A percentile compares a stretch with the other conserved stretches of the same genome.
These are phyloP conservation scores for Usnea hakonensis DNA, from an alignment of 495 filamentous ascomycete species.

Conservation along the genomic window DNA sequence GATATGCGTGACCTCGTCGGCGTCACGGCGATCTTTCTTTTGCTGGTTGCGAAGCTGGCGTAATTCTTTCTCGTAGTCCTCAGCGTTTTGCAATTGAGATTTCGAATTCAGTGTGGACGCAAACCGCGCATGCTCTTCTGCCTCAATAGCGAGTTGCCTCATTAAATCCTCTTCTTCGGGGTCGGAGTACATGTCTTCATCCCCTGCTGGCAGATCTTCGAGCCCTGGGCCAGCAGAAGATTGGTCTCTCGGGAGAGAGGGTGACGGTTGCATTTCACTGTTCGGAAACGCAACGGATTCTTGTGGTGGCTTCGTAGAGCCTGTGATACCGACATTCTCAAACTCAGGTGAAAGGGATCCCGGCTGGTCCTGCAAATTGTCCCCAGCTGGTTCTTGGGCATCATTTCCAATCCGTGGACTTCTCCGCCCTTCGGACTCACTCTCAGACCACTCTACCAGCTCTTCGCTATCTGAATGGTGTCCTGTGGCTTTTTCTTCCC, in stretches of 20 bases:
- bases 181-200: constrained; percentile 58
- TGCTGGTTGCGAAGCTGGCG: constrained; percentile 83
- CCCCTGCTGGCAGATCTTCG: constrained; percentile 29
- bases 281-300: neutral
- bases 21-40: constrained; percentile 89
- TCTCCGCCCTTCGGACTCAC: constrained; percentile 31
- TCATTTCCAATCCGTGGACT: constrained; percentile 33
- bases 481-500: neutral
- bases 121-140: constrained; percentile 87
- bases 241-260: constrained; percentile 12
- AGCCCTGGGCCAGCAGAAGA: constrained; percentile 24
- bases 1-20: constrained; percentile 86
- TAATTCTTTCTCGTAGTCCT: constrained; percentile 79
- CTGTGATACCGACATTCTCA: constrained; percentile 38
- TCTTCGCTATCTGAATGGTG: constrained; percentile 26
- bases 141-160: constrained; percentile 74
- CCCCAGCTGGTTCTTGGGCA: constrained; percentile 21
- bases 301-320: constrained; percentile 6
- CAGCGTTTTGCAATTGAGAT: constrained; percentile 51
- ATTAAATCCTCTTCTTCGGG: constrained; percentile 88
- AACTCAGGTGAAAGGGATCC: constrained; percentile 47
- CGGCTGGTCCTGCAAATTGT: constrained; percentile 13
- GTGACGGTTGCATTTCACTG: neutral
- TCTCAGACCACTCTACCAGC: constrained; percentile 38
- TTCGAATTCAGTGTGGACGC: constrained; percentile 75